These are phyloP conservation scores for Tetragonia tetragonoides DNA, from an alignment of 148 eudicot genomes.

Conservation along the genomic window DNA sequence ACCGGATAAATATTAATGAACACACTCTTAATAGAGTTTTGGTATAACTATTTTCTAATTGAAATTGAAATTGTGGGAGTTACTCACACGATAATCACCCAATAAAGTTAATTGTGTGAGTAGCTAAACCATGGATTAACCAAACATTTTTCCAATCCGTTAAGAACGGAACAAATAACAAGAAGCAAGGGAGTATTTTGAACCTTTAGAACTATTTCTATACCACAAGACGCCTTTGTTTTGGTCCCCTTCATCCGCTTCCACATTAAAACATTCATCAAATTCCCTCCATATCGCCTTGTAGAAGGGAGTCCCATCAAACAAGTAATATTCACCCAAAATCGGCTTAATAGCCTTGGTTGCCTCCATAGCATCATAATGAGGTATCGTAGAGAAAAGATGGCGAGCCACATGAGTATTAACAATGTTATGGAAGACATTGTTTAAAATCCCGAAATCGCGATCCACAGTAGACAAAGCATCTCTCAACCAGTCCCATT, in stretches of 20 bases:
- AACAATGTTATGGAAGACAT: conserved; percentile 76
- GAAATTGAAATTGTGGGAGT: too few relatives aligned
- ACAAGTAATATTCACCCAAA: conserved; percentile 63
- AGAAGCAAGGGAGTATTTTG: too few relatives aligned
- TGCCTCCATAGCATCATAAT: conserved; percentile 92
- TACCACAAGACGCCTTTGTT: conserved; percentile 80
- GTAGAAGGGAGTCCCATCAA: conserved; percentile 57
- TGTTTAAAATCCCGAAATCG: conserved; percentile 73
- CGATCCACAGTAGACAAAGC: conserved; percentile 79
- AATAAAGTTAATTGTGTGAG: too few relatives aligned
- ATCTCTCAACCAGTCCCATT: conserved; percentile 90
- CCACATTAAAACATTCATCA: conserved; percentile 76
- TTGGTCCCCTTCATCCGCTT: conserved; percentile 48
- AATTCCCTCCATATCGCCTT: conserved; percentile 78
- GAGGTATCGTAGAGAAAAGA: conserved; percentile 82
- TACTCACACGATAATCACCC: too few relatives aligned
- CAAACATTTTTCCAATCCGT: too few relatives aligned
- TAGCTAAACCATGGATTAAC: too few relatives aligned
- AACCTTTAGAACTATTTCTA: conserved; percentile 47
- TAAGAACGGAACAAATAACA: too few relatives aligned
- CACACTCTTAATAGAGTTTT: too few relatives aligned
- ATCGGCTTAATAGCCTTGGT: conserved; percentile 81
- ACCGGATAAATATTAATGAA: too few relatives aligned
- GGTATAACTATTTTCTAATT: too few relatives aligned
- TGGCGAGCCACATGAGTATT: conserved; percentile 90